These are phyloP conservation scores for Ulota crispa DNA, from an alignment of 225 moss, liverwort and hornwort species.

Conservation along the genomic window DNA sequence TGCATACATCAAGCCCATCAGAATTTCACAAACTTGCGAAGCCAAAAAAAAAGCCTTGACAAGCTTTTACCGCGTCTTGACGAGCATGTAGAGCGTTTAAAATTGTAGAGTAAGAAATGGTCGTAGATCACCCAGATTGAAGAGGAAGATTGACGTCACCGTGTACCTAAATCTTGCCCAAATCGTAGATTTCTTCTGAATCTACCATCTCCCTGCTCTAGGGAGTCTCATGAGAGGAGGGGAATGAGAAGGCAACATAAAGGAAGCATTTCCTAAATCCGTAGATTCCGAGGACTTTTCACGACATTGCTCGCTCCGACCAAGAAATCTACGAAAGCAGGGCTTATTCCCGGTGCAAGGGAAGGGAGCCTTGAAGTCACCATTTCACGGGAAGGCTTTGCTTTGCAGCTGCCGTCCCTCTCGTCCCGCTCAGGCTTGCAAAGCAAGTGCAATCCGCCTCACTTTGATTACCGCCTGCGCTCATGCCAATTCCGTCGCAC, in stretches of 20 bases:
- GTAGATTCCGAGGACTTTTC: not conserved
- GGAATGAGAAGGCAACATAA: not conserved
- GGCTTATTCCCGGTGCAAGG: not conserved
- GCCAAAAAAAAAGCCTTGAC: no score
- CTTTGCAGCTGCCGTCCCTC: constrained; percentile 23
- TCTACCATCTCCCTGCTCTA: not conserved
- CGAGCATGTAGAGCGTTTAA: not conserved
- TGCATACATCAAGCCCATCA: no score
- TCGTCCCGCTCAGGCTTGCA: not conserved
- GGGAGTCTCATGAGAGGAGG: not conserved
- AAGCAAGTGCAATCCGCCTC: not conserved
- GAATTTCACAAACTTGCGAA: no score
- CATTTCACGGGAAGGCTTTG: constrained; percentile 1
- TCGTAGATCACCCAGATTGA: not conserved
- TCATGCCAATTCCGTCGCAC: not conserved
- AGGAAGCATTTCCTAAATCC: not conserved
- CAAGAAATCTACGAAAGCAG: not conserved
- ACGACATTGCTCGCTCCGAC: fast-evolving
- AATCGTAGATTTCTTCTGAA: not conserved
- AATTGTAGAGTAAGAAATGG: not conserved
- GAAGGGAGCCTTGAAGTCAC: not conserved
- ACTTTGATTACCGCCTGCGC: not conserved
- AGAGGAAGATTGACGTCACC: not conserved
- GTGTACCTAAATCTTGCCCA: not conserved
- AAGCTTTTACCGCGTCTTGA: no score